A percentile compares a stretch with the other conserved stretches of the same genome.
Evolutionary conservation across 108 stramenopile genomes (phyloP).

Genomic region (Skeletonema marinoi): DNA sequence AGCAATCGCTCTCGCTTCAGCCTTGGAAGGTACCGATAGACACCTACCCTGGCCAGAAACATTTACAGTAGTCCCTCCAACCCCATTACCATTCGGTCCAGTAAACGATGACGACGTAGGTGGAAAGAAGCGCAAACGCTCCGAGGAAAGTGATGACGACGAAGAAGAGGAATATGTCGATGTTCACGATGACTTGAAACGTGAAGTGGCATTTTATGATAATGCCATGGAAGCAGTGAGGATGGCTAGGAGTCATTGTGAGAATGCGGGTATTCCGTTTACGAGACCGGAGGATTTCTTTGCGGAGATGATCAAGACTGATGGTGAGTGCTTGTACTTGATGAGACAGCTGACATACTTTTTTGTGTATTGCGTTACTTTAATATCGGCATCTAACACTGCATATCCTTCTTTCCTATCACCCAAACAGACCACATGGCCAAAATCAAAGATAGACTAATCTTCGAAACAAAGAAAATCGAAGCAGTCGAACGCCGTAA

Average conservation of each 20-base stretch:
- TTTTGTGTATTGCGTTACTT: background rate
- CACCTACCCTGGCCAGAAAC: slow-evolving; percentile 77
- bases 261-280: slow-evolving; percentile 69
- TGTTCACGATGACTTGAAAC: slow-evolving; percentile 95
- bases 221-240: slow-evolving; percentile 88
- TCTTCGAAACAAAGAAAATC: slow-evolving; percentile 98
- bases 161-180: slow-evolving; percentile 62
- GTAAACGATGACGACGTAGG: background rate
- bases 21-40: slow-evolving; percentile 22
- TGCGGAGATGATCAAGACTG: slow-evolving; percentile 98
- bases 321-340: slow-evolving; percentile 78
- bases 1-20: slow-evolving; percentile 20
- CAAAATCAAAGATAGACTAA: slow-evolving; percentile 96
- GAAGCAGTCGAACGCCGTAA: slow-evolving; percentile 94
- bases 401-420: slow-evolving; percentile 9
- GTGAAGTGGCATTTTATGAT: slow-evolving; percentile 97
- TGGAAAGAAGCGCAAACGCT: background rate
- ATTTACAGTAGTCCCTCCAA: slow-evolving; percentile 68
- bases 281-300: slow-evolving; percentile 96
- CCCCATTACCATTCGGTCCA: slow-evolving; percentile 75
- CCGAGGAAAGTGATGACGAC: slow-evolving; percentile 1
- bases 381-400: background rate
- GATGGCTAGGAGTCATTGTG: slow-evolving; percentile 66
- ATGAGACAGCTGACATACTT: background rate
- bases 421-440: slow-evolving; percentile 84